Evolutionary conservation across 2,329 filamentous ascomycete species (phyloP).

Genomic region (Botrytis fragariae): DNA sequence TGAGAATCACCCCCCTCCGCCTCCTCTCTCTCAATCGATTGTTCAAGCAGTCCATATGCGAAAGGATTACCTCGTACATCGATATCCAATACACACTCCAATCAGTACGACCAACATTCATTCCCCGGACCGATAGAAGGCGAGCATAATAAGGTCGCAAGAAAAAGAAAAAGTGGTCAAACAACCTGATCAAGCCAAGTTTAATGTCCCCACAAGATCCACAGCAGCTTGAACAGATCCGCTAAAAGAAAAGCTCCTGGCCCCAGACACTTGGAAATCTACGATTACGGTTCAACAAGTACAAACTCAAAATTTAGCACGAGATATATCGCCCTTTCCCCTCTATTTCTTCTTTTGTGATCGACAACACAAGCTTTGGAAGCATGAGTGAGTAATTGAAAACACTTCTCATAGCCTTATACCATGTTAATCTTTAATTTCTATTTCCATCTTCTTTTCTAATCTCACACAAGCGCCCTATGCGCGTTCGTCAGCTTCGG

Average conservation of each 20-base stretch:
- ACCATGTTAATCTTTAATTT: background rate
- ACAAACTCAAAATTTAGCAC: conserved; percentile 3
- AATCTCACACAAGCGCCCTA: conserved; percentile 13
- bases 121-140: background rate
- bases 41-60: background rate
- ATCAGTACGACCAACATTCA: too few species aligned
- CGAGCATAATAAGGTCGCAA: background rate
- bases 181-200: background rate
- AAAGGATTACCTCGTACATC: background rate
- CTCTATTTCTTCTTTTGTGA: background rate
- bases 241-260: conserved; percentile 16
- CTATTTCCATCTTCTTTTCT: background rate
- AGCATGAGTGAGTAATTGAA: conserved; percentile 6
- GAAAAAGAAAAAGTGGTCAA: background rate
- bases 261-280: background rate
- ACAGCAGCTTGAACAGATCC: conserved; percentile 7
- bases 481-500: conserved; percentile 14
- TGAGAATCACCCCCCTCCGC: too few species aligned
- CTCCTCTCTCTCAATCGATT: background rate
- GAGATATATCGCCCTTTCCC: background rate
- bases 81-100: background rate
- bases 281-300: background rate
- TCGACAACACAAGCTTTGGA: background rate
- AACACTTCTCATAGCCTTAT: conserved; percentile 3
- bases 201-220: background rate